These are phyloP conservation scores for Neopestalotiopsis clavispora DNA, from an alignment of 2,329 filamentous ascomycete genomes.

Conservation along the genomic window DNA sequence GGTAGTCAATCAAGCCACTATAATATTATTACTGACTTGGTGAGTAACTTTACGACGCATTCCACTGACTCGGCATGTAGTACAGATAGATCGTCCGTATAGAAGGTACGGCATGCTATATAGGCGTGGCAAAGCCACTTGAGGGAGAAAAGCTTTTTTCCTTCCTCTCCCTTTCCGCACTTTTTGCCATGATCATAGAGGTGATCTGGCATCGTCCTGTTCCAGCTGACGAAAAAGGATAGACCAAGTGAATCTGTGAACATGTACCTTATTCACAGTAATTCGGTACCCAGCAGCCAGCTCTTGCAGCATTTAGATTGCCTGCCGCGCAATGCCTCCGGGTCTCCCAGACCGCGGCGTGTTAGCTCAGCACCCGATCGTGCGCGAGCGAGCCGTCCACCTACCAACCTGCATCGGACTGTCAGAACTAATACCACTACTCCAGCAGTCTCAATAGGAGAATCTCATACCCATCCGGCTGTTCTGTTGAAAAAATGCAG, in stretches of 20 bases:
- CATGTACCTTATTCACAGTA: neutral
- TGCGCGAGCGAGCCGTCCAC: neutral
- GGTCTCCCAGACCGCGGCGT: neutral
- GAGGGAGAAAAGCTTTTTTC: neutral
- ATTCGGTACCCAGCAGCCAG: neutral
- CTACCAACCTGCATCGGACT: neutral
- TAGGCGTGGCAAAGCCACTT: neutral
- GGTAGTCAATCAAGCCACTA: neutral
- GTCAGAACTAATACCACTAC: neutral
- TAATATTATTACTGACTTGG: neutral
- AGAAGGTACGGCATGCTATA: neutral
- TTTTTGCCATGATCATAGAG: neutral
- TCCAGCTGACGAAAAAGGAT: neutral
- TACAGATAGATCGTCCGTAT: neutral
- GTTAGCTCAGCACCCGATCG: neutral
- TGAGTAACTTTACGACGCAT: neutral
- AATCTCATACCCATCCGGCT: neutral
- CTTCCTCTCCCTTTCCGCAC: neutral
- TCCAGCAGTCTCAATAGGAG: neutral
- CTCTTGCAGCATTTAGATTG: constrained; percentile 13
- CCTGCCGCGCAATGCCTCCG: constrained; percentile 14
- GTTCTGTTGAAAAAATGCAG: neutral
- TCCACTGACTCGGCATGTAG: neutral
- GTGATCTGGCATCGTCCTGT: neutral
- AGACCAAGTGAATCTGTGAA: neutral